These are phyloP conservation scores for Plasmodium adleri DNA, from an alignment of 169 alveolate genomes.

Conservation along the genomic window DNA sequence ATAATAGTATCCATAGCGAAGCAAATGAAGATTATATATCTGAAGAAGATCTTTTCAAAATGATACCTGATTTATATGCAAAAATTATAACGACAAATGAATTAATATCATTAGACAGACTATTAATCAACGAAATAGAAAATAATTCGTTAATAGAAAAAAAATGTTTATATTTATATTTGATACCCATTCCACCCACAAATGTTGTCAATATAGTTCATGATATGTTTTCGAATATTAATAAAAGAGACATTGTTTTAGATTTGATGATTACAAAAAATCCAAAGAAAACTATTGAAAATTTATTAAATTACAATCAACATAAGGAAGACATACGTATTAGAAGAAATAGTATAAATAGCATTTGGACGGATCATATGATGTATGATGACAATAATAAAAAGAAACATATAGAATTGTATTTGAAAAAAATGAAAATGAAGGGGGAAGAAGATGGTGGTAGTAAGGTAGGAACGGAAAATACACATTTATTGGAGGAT, in stretches of 20 bases:
- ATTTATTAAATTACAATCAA: slow-evolving; percentile 22
- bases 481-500: no score
- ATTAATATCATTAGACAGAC: slow-evolving; percentile 54
- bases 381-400: no score
- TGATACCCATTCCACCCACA: slow-evolving; percentile 75
- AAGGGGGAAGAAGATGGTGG: neutral
- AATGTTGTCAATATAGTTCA: slow-evolving; percentile 57
- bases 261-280: slow-evolving; percentile 74
- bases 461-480: no score
- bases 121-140: slow-evolving; percentile 59
- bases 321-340: neutral
- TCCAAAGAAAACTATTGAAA: slow-evolving; percentile 66
- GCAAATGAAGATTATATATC: neutral
- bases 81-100: slow-evolving; percentile 65
- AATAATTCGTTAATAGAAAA: slow-evolving; percentile 72
- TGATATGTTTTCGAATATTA: slow-evolving; percentile 61
- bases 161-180: slow-evolving; percentile 51
- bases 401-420: no score
- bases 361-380: no score
- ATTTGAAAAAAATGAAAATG: slow-evolving; percentile 3
- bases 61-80: slow-evolving; percentile 51
- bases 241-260: slow-evolving; percentile 59
- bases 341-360: neutral
- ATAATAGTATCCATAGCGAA: neutral
- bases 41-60: neutral